These are phyloP conservation scores for Mycena vulgaris DNA, from an alignment of 768 basidiomycete species.

Conservation along the genomic window DNA sequence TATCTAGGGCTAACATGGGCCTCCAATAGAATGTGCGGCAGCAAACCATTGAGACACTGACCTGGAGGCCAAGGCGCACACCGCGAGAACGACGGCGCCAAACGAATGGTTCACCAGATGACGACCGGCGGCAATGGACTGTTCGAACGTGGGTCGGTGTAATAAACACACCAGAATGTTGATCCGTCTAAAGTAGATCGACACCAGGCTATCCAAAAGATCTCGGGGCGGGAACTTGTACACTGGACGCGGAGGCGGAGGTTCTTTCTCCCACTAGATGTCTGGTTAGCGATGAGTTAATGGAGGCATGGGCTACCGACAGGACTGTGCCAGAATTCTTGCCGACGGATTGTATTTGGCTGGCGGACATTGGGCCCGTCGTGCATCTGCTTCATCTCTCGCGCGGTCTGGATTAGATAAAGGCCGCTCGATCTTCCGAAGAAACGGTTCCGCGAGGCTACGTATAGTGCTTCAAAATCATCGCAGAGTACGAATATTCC, in stretches of 20 bases:
- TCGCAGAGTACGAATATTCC: conserved; percentile 21
- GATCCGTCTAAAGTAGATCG: conserved; percentile 62
- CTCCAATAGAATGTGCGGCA: neutral
- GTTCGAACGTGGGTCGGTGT: conserved; percentile 66
- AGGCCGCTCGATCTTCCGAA: conserved; percentile 50
- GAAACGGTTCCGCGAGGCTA: conserved; percentile 31
- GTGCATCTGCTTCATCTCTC: conserved; percentile 56
- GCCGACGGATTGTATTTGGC: conserved; percentile 20
- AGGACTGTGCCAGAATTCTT: conserved; percentile 42
- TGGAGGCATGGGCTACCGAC: conserved; percentile 36
- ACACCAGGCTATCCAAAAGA: conserved; percentile 58
- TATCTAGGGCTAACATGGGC: conserved; percentile 45
- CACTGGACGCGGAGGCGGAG: neutral
- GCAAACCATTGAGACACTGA: conserved; percentile 38
- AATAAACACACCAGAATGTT: conserved; percentile 63
- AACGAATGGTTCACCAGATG: conserved; percentile 59
- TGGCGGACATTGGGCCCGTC: conserved; percentile 41
- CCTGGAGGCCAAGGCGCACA: conserved; percentile 58
- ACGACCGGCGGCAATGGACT: conserved; percentile 51
- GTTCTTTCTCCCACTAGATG: conserved; percentile 26
- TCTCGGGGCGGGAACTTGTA: conserved; percentile 51
- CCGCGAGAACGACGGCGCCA: conserved; percentile 60
- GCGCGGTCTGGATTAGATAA: conserved; percentile 50
- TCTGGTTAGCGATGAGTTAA: neutral
- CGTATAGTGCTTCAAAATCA: conserved; percentile 9